Evolutionary conservation across 2,329 filamentous ascomycete species (phyloP), one percentile per base, ranked within the genome.

Genomic region (Ceratocystis ficicola): DNA sequence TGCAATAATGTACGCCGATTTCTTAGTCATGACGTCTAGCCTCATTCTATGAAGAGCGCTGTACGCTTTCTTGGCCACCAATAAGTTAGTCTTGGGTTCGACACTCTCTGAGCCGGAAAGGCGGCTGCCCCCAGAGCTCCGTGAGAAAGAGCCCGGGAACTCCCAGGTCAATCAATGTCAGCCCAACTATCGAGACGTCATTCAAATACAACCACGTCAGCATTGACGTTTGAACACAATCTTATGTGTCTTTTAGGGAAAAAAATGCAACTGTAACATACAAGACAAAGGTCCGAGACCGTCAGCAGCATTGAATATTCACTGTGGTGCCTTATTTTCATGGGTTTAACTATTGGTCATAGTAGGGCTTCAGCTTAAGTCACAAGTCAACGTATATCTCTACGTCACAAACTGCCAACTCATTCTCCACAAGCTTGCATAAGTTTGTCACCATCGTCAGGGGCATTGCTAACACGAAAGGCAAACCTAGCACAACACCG

Each of bases 11-110:
- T 70, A 86, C 68, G 85, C 83, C 68, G 86, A 88, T 76, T 88
- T 88, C 71, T 72, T 80, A 69, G 83, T 88, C 68, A 86, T 84
- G 64, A 80, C 79, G 36, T 86, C 84, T 3, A 86, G 86, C 0
- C 77, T 88, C 44, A 77, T 77, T 44, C 88, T 88, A 73, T 85
- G 88, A 74, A 83, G 87, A 62, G 85, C 36, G 10, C 83, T 70
- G 86, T 88, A 48, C 77, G 88, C 10, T 88, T 88, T 73, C 86
- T 86, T 1, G 88, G 85, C 85, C 85, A 88, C 73, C 80, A 86
- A 70, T 77, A 86, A 71, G 76, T 88, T 5, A 83, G 87, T 69
- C 78, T 81, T 22, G 81, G 83, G 68, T 87, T 88, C 70, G 77
- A 82, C 65, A 75, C 78, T 10, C 74, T 87, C 28, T 84, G 82